Evolutionary conservation across 2,329 filamentous ascomycete species (phyloP).

Genomic region (Epichloe hybrida): DNA sequence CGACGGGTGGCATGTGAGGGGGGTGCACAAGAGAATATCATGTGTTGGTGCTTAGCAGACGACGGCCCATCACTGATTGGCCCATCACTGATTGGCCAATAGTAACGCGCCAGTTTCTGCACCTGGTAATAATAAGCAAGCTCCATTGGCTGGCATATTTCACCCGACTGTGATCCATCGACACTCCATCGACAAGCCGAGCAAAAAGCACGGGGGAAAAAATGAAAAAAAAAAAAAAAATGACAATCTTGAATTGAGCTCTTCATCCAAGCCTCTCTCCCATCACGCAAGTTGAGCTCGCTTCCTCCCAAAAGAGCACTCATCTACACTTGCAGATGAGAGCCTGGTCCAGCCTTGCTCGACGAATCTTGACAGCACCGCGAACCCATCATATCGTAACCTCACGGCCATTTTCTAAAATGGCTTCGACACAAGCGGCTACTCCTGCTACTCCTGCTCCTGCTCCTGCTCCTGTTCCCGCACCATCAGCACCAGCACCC

Average conservation of each 20-base stretch:
- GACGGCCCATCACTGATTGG: neutral
- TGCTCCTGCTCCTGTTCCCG: neutral
- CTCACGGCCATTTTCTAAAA: slow-evolving; percentile 3
- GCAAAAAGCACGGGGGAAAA: neutral
- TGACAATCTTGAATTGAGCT: neutral
- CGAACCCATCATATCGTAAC: neutral
- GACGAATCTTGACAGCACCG: neutral
- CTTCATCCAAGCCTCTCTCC: neutral
- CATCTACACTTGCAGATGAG: slow-evolving; percentile 6
- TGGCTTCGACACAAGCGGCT: slow-evolving; percentile 6
- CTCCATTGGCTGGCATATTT: slow-evolving; percentile 1
- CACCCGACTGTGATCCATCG: no score
- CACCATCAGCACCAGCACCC: neutral
- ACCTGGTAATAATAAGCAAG: slow-evolving; percentile 2
- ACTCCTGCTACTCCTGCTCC: neutral
- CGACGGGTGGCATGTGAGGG: no score
- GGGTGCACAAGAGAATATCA: no score
- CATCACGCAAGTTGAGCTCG: no score
- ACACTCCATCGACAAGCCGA: no score
- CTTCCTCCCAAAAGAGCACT: neutral
- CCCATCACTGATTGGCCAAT: slow-evolving; percentile 3
- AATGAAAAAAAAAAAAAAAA: no score
- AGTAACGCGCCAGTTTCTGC: neutral
- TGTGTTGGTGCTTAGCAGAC: no score
- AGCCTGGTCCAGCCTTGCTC: slow-evolving; percentile 2